Conservation (phyloP, 192 early-diverging fungal species). For the Entomortierella chlamydospora region DNA sequence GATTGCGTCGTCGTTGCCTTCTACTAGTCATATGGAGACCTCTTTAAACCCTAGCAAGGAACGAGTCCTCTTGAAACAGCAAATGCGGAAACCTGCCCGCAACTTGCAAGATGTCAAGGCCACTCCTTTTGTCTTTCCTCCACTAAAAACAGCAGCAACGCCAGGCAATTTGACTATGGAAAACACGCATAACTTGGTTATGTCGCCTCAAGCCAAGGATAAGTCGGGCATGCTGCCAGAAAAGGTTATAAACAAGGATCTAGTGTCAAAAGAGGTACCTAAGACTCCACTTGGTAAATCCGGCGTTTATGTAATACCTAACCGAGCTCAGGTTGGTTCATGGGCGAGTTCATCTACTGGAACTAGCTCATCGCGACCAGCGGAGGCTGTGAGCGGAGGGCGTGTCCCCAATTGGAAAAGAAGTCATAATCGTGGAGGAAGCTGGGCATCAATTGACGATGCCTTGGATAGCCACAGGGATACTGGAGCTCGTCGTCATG, state of each 20-base stretch:
- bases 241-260: neutral
- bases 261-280: neutral
- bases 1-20: slow-evolving; percentile 41
- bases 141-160: slow-evolving; percentile 17
- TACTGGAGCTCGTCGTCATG: neutral
- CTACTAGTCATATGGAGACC: slow-evolving; percentile 32
- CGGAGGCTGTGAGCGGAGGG: neutral
- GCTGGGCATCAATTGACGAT: slow-evolving; percentile 38
- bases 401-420: slow-evolving; percentile 21
- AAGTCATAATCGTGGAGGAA: slow-evolving; percentile 30
- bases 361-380: neutral
- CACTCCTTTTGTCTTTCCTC: slow-evolving; percentile 47
- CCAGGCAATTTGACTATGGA: neutral
- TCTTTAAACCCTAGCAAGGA: slow-evolving; percentile 11
- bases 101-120: slow-evolving; percentile 51
- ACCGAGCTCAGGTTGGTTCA: slow-evolving; percentile 15
- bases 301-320: slow-evolving; percentile 25
- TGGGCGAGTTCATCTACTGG: slow-evolving; percentile 14
- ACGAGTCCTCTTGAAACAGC: slow-evolving; percentile 21
- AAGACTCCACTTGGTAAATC: slow-evolving; percentile 3
- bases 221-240: neutral
- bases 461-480: slow-evolving; percentile 10
- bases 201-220: neutral
- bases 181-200: neutral
- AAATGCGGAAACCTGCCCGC: slow-evolving; percentile 29